Evolutionary conservation across 352 stramenopile genomes (phyloP), one percentile per base, ranked within the genome.

Genomic region (Phytophthora fragariaefolia): DNA sequence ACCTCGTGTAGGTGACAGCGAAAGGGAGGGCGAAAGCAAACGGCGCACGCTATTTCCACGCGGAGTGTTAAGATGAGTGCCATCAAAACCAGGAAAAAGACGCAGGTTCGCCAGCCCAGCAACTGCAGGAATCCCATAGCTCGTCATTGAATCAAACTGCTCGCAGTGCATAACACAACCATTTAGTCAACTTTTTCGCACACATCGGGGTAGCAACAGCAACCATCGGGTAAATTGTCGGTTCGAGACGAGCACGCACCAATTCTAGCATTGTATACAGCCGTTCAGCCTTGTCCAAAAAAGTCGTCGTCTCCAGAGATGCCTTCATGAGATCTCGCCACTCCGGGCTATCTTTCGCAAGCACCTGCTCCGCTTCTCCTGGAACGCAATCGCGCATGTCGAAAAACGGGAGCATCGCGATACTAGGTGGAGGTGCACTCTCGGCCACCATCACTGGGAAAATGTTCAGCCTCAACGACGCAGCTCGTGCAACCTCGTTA

Each of bases 401-500:
- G 65, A 93, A 93, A 69, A 82, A 92, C 34, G 85, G 85, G 22
- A 93, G 71, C 74, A 93, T 88, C 1, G 66, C 64, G 58, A 91
- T 90, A 30, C 78, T 75, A n/a, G 83, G 82, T 10, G 82, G 83
- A 10, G 85, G 85, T 20, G 82, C 76, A 49, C 83, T 92, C 27
- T 92, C 82, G 0, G 69, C 80, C 38, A 93, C 76, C 51, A 93
- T 66, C 10, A 89, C 83, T 3, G 83, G 85, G 43, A 93, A 93
- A 58, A 92, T 92, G 51, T 73, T 83, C 8, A 93, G 73, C 12
- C 77, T 73, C 30, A 88, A 72, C 17, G 80, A 75, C 20, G 80
- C 79, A 10, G 85, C 85, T 34, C 83, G 80, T 8, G 85, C 81
- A 17, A 93, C 85, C 69, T 93, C 85, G 62, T 93, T 93, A 55